Evolutionary conservation across 225 moss, liverwort and hornwort genomes (phyloP).

Genomic region (Pseudisothecium myosuroides): DNA sequence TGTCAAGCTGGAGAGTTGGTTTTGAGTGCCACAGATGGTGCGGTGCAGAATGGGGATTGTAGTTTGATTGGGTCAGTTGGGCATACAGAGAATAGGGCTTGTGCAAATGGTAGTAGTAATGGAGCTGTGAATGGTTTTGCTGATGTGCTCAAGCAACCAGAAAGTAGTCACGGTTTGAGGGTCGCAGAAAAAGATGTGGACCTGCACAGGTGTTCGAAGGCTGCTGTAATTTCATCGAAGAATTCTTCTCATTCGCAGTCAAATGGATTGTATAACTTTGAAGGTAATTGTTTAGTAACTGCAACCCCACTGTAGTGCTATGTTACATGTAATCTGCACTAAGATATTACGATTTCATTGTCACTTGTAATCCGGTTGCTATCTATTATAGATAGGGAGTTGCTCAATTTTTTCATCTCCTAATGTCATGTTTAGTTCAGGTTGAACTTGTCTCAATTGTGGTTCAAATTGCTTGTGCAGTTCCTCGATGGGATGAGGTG

Average conservation of each 20-base stretch:
- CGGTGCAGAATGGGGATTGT: background rate
- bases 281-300: background rate
- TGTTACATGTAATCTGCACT: background rate
- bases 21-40: background rate
- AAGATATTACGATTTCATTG: background rate
- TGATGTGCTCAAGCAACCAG: background rate
- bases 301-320: background rate
- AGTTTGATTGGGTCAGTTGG: background rate
- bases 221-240: background rate
- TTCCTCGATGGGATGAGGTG: constrained; percentile 42
- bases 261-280: constrained; percentile 28
- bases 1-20: constrained; percentile 17
- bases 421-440: background rate
- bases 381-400: no score
- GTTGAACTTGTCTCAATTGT: background rate
- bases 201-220: background rate
- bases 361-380: background rate
- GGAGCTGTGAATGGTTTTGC: background rate
- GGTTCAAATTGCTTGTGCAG: background rate
- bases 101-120: background rate
- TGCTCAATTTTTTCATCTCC: background rate
- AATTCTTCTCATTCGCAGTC: background rate
- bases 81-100: background rate
- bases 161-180: background rate
- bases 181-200: background rate